These are phyloP conservation scores for Strobilomyces dryophilus DNA, from an alignment of 768 basidiomycete genomes.

Conservation along the genomic window DNA sequence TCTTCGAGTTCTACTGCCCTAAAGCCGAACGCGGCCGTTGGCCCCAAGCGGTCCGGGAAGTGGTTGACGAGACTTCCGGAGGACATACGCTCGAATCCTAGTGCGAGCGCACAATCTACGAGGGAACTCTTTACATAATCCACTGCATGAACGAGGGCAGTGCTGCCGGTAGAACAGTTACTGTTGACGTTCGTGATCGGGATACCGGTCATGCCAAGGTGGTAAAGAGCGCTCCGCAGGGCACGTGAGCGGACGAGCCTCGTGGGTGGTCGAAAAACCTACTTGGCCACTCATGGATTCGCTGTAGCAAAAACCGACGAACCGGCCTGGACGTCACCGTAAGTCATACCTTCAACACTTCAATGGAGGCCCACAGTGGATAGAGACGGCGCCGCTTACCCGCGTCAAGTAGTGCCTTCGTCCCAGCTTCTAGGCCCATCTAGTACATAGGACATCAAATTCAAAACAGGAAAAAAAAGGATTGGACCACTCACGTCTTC, in stretches of 20 bases:
- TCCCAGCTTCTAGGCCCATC: conserved; percentile 87
- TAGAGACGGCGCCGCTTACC: conserved; percentile 34
- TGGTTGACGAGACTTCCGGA: conserved; percentile 67
- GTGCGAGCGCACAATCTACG: conserved; percentile 71
- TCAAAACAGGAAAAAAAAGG: too few relatives aligned
- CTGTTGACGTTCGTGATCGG: conserved; percentile 87
- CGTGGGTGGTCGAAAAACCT: conserved; percentile 6
- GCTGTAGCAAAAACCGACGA: conserved; percentile 75
- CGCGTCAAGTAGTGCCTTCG: conserved; percentile 83
- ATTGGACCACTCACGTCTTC: conserved; percentile 53
- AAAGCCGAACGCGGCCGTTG: conserved; percentile 43
- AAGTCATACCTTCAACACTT: conserved; percentile 62
- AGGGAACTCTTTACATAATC: conserved; percentile 65
- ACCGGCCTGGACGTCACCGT: conserved; percentile 69
- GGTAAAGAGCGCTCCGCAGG: conserved; percentile 64
- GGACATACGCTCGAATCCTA: conserved; percentile 85
- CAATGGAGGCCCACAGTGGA: background rate
- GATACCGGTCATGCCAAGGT: conserved; percentile 78
- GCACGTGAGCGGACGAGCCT: conserved; percentile 22
- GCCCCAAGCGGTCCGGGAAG: conserved; percentile 51
- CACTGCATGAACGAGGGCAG: conserved; percentile 73
- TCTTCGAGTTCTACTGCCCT: conserved; percentile 47
- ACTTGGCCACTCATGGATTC: conserved; percentile 79
- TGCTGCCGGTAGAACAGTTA: conserved; percentile 80
- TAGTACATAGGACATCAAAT: conserved; percentile 22